These are phyloP conservation scores for Penicillium decumbens DNA, from an alignment of 2,329 filamentous ascomycete species.

Conservation along the genomic window DNA sequence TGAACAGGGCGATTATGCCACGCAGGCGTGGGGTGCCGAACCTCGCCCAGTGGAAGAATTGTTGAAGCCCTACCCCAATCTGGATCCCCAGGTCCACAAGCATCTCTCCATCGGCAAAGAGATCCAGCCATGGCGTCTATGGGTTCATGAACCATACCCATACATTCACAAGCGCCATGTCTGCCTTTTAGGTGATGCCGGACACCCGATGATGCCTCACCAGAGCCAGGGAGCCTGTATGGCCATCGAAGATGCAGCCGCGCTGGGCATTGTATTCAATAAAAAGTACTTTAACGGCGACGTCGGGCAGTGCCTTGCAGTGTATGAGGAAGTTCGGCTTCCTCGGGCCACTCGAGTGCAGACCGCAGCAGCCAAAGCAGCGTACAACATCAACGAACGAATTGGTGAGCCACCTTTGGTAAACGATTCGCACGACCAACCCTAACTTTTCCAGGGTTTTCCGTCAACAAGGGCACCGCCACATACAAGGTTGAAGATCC, in stretches of 20 bases:
- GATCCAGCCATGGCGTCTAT: constrained; percentile 63
- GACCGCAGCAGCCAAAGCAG: constrained; percentile 54
- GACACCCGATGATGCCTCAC: constrained; percentile 65
- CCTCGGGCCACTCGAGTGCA: constrained; percentile 56
- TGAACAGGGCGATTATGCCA: constrained; percentile 56
- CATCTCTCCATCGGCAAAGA: constrained; percentile 60
- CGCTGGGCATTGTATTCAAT: constrained; percentile 59
- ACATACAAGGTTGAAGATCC: constrained; percentile 61
- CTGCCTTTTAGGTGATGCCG: constrained; percentile 62
- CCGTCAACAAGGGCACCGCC: constrained; percentile 53
- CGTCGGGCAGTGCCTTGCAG: constrained; percentile 45
- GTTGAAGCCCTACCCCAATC: constrained; percentile 55
- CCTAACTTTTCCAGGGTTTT: constrained; percentile 51
- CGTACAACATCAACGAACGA: constrained; percentile 59
- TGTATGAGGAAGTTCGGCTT: constrained; percentile 53
- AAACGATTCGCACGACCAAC: neutral
- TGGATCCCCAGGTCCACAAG: constrained; percentile 54
- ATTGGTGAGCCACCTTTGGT: constrained; percentile 44
- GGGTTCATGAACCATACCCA: constrained; percentile 60
- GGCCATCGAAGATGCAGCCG: constrained; percentile 64
- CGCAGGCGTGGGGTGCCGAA: constrained; percentile 56
- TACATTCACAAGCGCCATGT: constrained; percentile 51
- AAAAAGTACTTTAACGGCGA: constrained; percentile 47
- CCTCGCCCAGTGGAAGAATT: constrained; percentile 54
- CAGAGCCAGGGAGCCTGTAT: constrained; percentile 66